Conservation (phyloP, 257 asterid species). For the Solanum neorickii region DNA sequence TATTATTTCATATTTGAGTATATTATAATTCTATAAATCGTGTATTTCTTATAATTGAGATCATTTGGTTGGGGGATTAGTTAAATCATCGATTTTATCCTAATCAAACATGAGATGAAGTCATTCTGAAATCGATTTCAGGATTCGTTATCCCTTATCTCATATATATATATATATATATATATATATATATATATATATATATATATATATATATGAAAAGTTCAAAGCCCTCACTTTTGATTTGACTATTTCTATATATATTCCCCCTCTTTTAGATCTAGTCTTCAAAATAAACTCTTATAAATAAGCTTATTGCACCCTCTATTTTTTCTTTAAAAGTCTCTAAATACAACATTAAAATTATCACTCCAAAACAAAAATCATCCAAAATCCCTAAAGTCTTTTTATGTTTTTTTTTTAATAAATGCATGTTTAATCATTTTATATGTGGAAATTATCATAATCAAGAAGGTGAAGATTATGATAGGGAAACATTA, state of each 20-base stretch:
- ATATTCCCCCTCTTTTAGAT: background rate
- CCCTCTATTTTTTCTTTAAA: background rate
- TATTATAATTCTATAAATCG: background rate
- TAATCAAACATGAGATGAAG: background rate
- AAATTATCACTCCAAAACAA: background rate
- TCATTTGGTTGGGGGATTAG: rapidly evolving
- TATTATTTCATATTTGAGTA: background rate
- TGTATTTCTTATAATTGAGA: background rate
- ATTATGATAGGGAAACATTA: slow-evolving; percentile 11
- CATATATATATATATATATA: background rate
- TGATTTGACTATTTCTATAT: background rate
- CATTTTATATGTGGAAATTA: slow-evolving; percentile 53
- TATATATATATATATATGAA: background rate
- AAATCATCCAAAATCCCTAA: background rate
- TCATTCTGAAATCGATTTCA: background rate
- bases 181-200: background rate
- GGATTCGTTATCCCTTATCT: background rate
- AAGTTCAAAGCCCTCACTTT: background rate
- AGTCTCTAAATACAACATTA: background rate
- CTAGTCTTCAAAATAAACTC: background rate
- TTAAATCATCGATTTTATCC: too few relatives aligned
- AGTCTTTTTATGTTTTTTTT: background rate
- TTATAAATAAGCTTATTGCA: background rate
- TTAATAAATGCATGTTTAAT: background rate
- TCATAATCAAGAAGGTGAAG: slow-evolving; percentile 14